Conservation (phyloP, 139 green algal species). For the Gonium pectorale region DNA sequence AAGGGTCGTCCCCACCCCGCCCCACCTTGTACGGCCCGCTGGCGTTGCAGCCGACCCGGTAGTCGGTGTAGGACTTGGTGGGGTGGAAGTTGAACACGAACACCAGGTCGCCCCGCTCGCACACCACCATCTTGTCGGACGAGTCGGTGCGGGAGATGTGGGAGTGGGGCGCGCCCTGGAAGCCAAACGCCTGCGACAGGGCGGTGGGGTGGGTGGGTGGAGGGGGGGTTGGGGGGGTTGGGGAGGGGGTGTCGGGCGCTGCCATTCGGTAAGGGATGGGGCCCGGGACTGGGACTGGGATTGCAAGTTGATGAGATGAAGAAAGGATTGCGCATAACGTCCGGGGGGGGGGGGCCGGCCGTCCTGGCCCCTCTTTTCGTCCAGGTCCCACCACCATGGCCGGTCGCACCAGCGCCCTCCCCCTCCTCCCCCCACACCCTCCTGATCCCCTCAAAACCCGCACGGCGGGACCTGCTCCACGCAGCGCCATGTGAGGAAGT, state of each 20-base stretch:
- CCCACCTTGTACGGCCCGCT: conserved; percentile 61
- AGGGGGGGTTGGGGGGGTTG: not conserved
- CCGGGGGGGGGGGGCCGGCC: too few relatives aligned
- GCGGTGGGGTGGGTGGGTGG: not conserved
- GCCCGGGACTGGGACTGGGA: too few relatives aligned
- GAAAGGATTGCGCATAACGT: not conserved
- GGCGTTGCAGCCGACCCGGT: conserved; percentile 88
- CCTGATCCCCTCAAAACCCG: too few relatives aligned
- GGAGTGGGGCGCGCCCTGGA: conserved; percentile 83
- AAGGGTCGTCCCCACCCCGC: too few relatives aligned
- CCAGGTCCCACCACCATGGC: too few relatives aligned
- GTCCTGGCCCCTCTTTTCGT: too few relatives aligned
- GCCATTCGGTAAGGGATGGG: not conserved
- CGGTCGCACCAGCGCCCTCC: too few relatives aligned
- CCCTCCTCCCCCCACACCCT: not conserved
- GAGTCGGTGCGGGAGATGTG: conserved; percentile 86
- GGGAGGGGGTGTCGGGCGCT: not conserved
- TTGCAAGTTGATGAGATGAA: too few relatives aligned
- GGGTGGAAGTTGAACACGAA: conserved; percentile 99
- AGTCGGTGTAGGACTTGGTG: conserved; percentile 89
- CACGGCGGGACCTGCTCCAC: too few relatives aligned
- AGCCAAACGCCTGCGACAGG: conserved; percentile 78
- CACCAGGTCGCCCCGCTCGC: conserved; percentile 95
- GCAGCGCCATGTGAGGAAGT: too few relatives aligned
- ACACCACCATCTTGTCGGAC: conserved; percentile 95